Evolutionary conservation across 1,284 basidiomycete species (phyloP).

Genomic region (Ceratobasidium sp.): DNA sequence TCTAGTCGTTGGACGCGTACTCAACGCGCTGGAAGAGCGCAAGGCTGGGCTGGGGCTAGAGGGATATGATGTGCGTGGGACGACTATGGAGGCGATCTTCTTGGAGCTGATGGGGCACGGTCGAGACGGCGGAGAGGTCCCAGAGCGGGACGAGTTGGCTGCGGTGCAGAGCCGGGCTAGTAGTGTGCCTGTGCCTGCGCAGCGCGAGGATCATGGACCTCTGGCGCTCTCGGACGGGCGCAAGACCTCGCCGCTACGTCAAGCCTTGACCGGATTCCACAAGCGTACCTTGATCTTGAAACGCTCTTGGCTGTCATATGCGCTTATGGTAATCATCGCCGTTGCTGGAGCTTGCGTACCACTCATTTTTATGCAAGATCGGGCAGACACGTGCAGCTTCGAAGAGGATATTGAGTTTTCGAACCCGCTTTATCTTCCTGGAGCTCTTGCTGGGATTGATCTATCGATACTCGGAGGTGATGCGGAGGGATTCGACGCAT

Average conservation of each 20-base stretch:
- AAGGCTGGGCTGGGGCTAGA: constrained; percentile 59
- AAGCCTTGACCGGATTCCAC: constrained; percentile 77
- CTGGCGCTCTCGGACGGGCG: constrained; percentile 66
- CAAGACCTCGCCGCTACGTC: constrained; percentile 65
- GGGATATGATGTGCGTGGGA: constrained; percentile 76
- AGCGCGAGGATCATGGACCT: constrained; percentile 44
- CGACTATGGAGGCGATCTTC: constrained; percentile 85
- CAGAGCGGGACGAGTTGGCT: constrained; percentile 53
- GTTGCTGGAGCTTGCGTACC: constrained; percentile 75
- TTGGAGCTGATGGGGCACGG: constrained; percentile 73
- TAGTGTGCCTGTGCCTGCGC: neutral
- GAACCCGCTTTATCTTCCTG: constrained; percentile 66
- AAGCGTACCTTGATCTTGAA: constrained; percentile 77
- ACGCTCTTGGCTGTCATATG: constrained; percentile 75
- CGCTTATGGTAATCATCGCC: constrained; percentile 72
- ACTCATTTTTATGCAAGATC: constrained; percentile 70
- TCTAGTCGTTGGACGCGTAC: constrained; percentile 66
- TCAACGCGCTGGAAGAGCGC: constrained; percentile 67
- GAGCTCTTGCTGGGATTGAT: constrained; percentile 56
- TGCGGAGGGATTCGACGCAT: constrained; percentile 4
- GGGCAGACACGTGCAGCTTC: constrained; percentile 64
- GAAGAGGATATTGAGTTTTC: constrained; percentile 56
- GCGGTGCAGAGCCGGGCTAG: constrained; percentile 27
- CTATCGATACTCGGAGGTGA: constrained; percentile 30
- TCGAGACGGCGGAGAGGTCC: constrained; percentile 6